These are phyloP conservation scores for Westerdykella sp. DNA, from an alignment of 2,329 filamentous ascomycete genomes.

Conservation along the genomic window DNA sequence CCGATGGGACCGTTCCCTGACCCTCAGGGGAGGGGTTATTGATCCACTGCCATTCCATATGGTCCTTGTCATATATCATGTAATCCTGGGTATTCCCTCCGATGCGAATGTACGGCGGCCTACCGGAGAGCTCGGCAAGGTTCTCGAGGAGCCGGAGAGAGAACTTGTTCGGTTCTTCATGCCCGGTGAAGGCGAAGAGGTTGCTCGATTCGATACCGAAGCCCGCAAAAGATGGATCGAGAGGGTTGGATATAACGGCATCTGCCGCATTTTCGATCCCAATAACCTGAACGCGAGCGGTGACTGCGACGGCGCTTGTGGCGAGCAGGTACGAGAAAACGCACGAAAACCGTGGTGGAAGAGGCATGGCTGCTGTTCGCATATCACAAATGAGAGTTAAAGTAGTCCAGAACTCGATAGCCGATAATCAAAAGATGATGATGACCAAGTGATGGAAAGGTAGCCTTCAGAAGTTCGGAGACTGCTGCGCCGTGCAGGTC, in stretches of 20 bases:
- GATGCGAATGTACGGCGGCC: slow-evolving; percentile 45
- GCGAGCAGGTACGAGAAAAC: no score
- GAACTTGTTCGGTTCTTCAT: slow-evolving; percentile 38
- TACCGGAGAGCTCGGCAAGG: slow-evolving; percentile 45
- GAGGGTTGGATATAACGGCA: slow-evolving; percentile 20
- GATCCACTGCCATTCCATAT: slow-evolving; percentile 34
- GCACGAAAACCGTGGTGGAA: no score
- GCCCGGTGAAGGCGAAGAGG: slow-evolving; percentile 47
- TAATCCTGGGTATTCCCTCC: slow-evolving; percentile 50
- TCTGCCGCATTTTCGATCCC: no score
- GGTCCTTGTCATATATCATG: slow-evolving; percentile 40
- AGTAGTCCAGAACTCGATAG: no score
- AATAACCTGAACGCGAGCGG: no score
- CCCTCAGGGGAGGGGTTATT: slow-evolving; percentile 37
- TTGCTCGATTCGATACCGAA: slow-evolving; percentile 51
- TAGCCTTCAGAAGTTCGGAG: no score
- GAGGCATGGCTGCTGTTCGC: no score
- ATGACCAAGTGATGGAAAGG: no score
- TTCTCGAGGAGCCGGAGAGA: slow-evolving; percentile 46
- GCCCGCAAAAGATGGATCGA: slow-evolving; percentile 44
- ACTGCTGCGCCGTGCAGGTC: no score
- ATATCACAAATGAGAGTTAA: no score
- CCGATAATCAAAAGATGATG: no score
- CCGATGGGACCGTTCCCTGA: slow-evolving; percentile 38
- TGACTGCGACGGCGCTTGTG: no score